Evolutionary conservation across 2,329 filamentous ascomycete species (phyloP), one percentile per base, ranked within the genome.

Genomic region (Cordyceps cicadae): DNA sequence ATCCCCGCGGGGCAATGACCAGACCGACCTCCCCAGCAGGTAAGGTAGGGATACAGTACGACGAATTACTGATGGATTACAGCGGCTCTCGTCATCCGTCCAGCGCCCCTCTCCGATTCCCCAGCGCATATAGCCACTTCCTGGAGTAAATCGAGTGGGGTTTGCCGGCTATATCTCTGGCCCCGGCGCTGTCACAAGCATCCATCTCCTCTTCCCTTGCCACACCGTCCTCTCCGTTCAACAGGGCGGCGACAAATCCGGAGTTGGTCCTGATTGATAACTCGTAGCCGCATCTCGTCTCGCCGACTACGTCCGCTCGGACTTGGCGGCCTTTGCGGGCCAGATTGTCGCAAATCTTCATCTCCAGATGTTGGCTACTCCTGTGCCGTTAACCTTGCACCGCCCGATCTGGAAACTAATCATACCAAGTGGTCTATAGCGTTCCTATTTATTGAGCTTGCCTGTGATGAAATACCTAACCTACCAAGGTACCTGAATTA

Each of bases 261-360:
- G 11, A 41, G 7, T 41, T 21, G 3, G 21, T 48, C 26, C 41
- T 39, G 54, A 48, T 48, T 56, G 54, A 56, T 51, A 41, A 49
- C 26, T 48, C 43, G 7, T 14, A 48, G n/a, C 39, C 41, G 41
- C 41, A 48, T 49, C 54, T 50, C 45, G 43, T 50, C 54, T 50
- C 54, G 54, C 54, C 54, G 54, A 57, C 32, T 46, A 57, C 12
- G 19, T 57, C 54, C 54, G 54, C 54, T 57, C 54, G 45, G 54
- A 57, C 34, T 57, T 57, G 43, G 29, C 54, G 29, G 54, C 29
- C 21, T 50, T 32, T 45, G 29, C 54, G 45, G 39, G 45, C 54
- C 43, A 19, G 54, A 41, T 49, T 29, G 14, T 49, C 32, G 29
- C 29, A 41, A 56, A 57, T 46, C 43, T 49, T 26, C 29, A 57